These are phyloP conservation scores for Monilinia vaccinii-corymbosi DNA, from an alignment of 2,329 filamentous ascomycete species.

Conservation along the genomic window DNA sequence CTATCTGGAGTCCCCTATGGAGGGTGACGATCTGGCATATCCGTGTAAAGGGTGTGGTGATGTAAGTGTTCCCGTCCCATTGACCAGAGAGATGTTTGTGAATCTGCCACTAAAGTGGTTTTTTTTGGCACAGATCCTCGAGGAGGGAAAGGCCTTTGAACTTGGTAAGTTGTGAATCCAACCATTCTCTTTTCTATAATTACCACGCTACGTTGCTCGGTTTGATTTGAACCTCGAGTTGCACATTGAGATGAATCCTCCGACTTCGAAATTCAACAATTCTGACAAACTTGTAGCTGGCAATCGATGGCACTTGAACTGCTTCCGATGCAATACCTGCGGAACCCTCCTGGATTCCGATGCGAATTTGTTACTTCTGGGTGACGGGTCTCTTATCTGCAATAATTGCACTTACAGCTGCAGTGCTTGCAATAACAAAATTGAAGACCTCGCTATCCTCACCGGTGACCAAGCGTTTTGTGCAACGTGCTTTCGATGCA, in stretches of 20 bases:
- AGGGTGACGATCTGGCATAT: slow-evolving; percentile 70
- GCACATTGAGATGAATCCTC: slow-evolving; percentile 6
- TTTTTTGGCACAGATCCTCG: slow-evolving; percentile 64
- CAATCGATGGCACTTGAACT: slow-evolving; percentile 97
- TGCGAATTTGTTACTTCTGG: slow-evolving; percentile 90
- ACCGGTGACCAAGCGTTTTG: slow-evolving; percentile 98
- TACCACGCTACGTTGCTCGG: slow-evolving; percentile 7
- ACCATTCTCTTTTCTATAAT: background rate
- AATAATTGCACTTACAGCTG: slow-evolving; percentile 99
- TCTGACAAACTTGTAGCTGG: slow-evolving; percentile 52
- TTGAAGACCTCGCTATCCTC: slow-evolving; percentile 93
- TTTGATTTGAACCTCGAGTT: slow-evolving; percentile 11
- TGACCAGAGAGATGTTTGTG: background rate
- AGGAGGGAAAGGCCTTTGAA: slow-evolving; percentile 98
- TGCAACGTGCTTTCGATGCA: slow-evolving; percentile 90
- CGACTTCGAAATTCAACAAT: slow-evolving; percentile 6
- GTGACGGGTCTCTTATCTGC: slow-evolving; percentile 96
- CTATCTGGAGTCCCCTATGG: slow-evolving; percentile 42
- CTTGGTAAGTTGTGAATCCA: slow-evolving; percentile 54
- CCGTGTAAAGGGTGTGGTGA: slow-evolving; percentile 91
- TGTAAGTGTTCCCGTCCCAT: slow-evolving; percentile 42
- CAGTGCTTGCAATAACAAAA: slow-evolving; percentile 93
- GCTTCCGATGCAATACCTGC: slow-evolving; percentile 96
- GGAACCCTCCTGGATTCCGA: slow-evolving; percentile 94
- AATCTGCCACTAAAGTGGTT: slow-evolving; percentile 19